Conservation (phyloP, 2,329 filamentous ascomycete genomes). For the Aspergillus sergii region DNA sequence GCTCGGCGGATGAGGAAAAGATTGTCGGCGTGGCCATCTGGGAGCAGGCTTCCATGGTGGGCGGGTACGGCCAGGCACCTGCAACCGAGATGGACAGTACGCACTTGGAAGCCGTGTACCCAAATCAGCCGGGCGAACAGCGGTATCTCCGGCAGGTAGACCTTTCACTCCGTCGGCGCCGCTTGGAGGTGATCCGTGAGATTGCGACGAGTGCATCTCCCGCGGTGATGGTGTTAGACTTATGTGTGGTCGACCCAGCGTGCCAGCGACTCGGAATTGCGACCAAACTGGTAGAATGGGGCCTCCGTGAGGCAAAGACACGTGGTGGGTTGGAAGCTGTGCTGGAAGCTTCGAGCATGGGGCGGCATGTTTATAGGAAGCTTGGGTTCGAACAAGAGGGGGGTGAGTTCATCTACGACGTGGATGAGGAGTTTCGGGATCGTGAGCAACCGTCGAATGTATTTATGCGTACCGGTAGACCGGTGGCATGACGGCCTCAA, state of each 20-base stretch:
- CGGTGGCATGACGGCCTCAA: neutral
- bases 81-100: neutral
- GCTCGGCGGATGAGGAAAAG: neutral
- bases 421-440: neutral
- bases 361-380: neutral
- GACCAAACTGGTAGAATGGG: neutral
- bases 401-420: neutral
- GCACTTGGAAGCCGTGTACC: neutral
- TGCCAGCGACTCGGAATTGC: neutral
- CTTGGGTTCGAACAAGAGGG: neutral
- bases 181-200: neutral
- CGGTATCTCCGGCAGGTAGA: neutral
- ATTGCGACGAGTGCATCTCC: neutral
- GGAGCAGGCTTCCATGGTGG: neutral
- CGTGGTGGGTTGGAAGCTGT: neutral
- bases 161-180: neutral
- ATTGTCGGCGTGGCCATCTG: neutral
- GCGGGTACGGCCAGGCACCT: neutral
- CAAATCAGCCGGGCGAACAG: neutral
- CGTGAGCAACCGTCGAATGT: neutral
- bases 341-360: neutral
- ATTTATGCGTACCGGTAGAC: neutral
- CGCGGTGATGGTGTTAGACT: neutral
- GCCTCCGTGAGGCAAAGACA: neutral
- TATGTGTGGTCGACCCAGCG: neutral